Conservation (phyloP, 345 rosid genomes). For the Xanthoceras sorbifolium region DNA sequence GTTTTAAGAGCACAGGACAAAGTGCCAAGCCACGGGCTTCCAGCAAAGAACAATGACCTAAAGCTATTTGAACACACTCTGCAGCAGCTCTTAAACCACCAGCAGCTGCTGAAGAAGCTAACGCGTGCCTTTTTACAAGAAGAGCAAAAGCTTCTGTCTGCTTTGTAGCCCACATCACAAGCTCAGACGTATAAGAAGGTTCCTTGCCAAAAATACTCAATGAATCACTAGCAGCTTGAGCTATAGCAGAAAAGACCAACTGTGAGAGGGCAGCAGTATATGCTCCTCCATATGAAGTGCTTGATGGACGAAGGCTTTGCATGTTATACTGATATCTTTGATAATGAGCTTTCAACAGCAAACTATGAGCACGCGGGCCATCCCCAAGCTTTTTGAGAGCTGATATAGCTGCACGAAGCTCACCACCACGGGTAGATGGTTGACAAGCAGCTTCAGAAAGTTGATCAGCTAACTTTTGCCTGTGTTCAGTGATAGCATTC, state of each 20-base stretch:
- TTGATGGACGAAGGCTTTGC: constrained; percentile 96
- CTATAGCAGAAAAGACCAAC: constrained; percentile 92
- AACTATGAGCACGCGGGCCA: constrained; percentile 92
- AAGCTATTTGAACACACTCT: constrained; percentile 98
- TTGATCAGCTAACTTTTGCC: constrained; percentile 92
- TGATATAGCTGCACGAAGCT: constrained; percentile 89
- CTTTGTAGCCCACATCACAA: constrained; percentile 97
- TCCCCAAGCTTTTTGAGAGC: constrained; percentile 98
- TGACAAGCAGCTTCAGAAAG: constrained; percentile 97
- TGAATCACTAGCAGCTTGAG: constrained; percentile 95
- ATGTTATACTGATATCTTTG: constrained; percentile 85
- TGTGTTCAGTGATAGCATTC: constrained; percentile 61
- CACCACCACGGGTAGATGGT: constrained; percentile 88
- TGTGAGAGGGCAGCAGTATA: constrained; percentile 99
- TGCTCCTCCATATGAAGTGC: constrained; percentile 98
- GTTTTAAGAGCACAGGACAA: constrained; percentile 84
- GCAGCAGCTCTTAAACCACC: constrained; percentile 99
- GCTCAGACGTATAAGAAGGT: constrained; percentile 90
- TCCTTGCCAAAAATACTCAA: constrained; percentile 80
- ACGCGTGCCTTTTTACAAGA: constrained; percentile 96
- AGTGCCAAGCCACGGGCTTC: constrained; percentile 95
- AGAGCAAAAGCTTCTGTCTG: constrained; percentile 87
- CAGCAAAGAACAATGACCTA: constrained; percentile 97
- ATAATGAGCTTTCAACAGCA: constrained; percentile 88
- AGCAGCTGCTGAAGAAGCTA: constrained; percentile 98